Percentiles rank a stretch among this genome's conserved stretches.
phyloP scores from a whole-genome alignment of 176 grass and related monocot species.

The Carex pumila region DNA sequence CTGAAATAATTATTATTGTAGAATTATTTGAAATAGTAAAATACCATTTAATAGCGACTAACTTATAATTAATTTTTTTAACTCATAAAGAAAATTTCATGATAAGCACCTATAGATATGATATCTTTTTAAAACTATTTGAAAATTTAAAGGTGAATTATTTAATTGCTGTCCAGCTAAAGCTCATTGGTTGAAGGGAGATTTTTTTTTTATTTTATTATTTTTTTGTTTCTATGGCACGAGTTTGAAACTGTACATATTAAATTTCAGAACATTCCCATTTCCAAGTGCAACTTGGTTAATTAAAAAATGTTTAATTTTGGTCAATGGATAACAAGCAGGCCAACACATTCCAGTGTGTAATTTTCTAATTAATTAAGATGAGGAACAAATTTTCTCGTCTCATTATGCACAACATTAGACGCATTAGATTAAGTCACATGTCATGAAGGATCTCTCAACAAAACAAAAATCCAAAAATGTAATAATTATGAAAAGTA shows the following conservation, averaged over 20 bases:
- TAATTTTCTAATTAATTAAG: too few species aligned
- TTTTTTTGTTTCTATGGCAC: background rate
- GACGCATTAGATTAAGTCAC: too few species aligned
- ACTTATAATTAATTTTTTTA: background rate
- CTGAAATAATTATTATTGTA: background rate
- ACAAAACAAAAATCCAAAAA: background rate
- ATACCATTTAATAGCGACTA: background rate
- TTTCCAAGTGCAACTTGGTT: too few species aligned
- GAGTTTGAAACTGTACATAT: background rate
- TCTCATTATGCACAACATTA: too few species aligned
- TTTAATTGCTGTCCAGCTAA: too few species aligned
- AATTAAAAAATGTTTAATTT: too few species aligned
- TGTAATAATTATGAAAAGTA: background rate
- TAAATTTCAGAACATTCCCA: background rate
- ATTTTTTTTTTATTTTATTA: too few species aligned
- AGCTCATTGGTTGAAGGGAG: too few species aligned
- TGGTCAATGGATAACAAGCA: too few species aligned
- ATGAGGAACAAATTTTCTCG: too few species aligned
- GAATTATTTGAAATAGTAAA: background rate
- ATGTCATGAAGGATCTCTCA: background rate
- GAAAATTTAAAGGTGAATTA: background rate
- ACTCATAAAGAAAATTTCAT: background rate
- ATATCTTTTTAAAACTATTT: background rate
- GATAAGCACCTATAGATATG: background rate
- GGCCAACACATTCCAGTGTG: too few species aligned